These are phyloP conservation scores for Nepenthes mirabilis DNA, from an alignment of 148 eudicot genomes.

Conservation along the genomic window DNA sequence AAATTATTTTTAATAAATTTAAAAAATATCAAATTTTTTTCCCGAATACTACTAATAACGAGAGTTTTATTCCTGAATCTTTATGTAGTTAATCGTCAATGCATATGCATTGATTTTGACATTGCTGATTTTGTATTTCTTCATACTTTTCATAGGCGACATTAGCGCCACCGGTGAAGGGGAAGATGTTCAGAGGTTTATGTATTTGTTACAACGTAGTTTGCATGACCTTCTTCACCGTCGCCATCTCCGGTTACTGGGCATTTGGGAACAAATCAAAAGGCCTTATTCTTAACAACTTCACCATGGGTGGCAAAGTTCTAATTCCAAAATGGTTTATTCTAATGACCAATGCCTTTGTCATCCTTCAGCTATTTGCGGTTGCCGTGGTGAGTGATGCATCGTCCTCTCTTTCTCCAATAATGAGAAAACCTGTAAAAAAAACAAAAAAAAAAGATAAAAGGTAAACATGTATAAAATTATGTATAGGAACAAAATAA, in stretches of 20 bases:
- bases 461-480: no score
- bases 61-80: no score
- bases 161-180: slow-evolving; percentile 55
- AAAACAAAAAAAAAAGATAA: no score
- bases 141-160: slow-evolving; percentile 34
- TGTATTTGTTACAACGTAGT: slow-evolving; percentile 49
- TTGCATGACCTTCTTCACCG: slow-evolving; percentile 45
- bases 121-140: background rate
- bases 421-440: no score
- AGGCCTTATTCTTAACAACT: slow-evolving; percentile 38
- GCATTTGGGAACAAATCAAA: slow-evolving; percentile 57
- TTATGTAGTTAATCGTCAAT: background rate
- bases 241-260: slow-evolving; percentile 69
- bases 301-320: slow-evolving; percentile 24
- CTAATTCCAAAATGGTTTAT: slow-evolving; percentile 59
- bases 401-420: background rate
- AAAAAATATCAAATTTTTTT: no score
- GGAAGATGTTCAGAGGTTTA: slow-evolving; percentile 81
- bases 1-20: no score
- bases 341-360: slow-evolving; percentile 40
- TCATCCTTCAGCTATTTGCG: slow-evolving; percentile 48
- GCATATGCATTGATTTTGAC: background rate
- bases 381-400: slow-evolving; percentile 28
- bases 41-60: no score
- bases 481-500: no score